Percentiles rank a stretch among this genome's conserved stretches.
Evolutionary conservation across 345 rosid species (phyloP).

Genomic region (Murraya paniculata): DNA sequence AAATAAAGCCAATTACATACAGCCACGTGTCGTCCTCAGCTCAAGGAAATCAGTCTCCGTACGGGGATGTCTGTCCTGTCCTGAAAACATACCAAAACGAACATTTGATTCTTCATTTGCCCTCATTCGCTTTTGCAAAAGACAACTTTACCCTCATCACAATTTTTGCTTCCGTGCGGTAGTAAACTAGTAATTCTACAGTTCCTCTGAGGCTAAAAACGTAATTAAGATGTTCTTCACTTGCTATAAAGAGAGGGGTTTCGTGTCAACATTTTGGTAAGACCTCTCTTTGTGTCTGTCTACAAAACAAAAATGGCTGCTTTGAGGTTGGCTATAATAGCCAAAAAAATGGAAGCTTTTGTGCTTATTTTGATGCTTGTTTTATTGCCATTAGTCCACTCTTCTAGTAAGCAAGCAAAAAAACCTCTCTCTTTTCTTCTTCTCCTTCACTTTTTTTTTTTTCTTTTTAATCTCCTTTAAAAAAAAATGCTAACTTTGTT

Average conservation of each 20-base stretch:
- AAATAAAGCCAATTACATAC: not conserved
- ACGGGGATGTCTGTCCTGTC: conserved; percentile 23
- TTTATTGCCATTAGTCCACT: conserved; percentile 18
- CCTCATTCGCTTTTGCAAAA: not conserved
- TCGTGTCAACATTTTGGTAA: not conserved
- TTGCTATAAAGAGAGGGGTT: not conserved
- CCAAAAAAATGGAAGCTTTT: conserved; percentile 18
- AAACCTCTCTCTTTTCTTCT: not conserved
- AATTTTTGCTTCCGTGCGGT: not conserved
- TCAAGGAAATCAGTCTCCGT: conserved; percentile 20
- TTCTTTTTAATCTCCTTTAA: not conserved
- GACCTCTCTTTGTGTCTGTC: not conserved
- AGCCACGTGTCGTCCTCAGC: not conserved
- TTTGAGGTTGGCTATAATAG: not conserved
- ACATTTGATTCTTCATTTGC: not conserved
- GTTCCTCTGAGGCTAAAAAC: not conserved
- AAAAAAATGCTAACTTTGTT: not conserved
- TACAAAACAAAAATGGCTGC: conserved; percentile 4
- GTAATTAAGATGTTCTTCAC: not conserved
- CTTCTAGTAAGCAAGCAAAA: conserved; percentile 14
- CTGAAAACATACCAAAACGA: not conserved
- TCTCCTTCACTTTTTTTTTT: not conserved
- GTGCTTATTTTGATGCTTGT: conserved; percentile 17
- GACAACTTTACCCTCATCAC: not conserved
- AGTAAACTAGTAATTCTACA: no score